phyloP scores from a whole-genome alignment of 345 rosid species.

The Euclidium syriacum region DNA sequence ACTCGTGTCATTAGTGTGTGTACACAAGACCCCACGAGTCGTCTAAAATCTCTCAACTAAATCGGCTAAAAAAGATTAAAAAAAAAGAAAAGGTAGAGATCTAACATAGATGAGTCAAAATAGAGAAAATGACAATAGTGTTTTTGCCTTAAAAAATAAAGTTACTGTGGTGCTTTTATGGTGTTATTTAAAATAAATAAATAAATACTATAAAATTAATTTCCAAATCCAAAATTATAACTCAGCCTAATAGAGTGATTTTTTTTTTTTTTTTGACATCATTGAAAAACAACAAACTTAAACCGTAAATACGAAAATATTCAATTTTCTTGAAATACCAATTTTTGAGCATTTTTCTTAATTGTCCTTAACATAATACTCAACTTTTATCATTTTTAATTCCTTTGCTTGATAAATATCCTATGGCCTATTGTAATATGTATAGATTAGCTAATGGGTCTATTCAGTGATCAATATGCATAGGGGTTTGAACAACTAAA shows the following conservation, averaged over 20 bases:
- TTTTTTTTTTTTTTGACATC: no score
- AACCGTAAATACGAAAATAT: no score
- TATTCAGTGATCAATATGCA: neutral
- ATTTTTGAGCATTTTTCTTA: no score
- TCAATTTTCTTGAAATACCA: no score
- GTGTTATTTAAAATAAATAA: neutral
- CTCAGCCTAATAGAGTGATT: no score
- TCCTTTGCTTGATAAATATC: neutral
- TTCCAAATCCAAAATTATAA: no score
- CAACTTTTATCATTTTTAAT: neutral
- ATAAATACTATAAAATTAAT: no score
- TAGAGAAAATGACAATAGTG: constrained; percentile 5
- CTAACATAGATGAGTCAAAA: constrained; percentile 3
- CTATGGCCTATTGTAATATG: no score
- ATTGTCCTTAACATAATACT: neutral
- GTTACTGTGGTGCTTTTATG: constrained; percentile 9
- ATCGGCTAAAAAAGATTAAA: neutral
- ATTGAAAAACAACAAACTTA: no score
- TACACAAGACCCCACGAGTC: constrained; percentile 30
- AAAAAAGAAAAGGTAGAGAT: neutral
- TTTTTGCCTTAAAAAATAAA: neutral
- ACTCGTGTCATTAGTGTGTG: constrained; percentile 30
- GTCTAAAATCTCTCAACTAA: constrained; percentile 14
- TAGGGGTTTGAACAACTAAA: constrained; percentile 2
- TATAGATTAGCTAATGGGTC: neutral